Evolutionary conservation across 768 basidiomycete genomes (phyloP).

Genomic region (Filobasidium wieringae): DNA sequence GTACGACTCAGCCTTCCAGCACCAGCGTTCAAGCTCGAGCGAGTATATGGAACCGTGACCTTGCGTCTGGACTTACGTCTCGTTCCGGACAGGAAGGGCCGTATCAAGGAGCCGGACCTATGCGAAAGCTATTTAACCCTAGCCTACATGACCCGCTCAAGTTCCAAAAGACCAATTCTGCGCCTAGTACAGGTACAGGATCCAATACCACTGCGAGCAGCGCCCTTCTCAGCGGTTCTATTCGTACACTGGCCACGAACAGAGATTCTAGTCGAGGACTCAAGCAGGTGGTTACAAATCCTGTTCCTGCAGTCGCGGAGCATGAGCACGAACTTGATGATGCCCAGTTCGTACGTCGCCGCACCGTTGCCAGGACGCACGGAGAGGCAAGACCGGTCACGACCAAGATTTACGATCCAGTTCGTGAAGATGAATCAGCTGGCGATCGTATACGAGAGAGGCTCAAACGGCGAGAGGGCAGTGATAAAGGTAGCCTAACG

Average conservation of each 20-base stretch:
- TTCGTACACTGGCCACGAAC: constrained; percentile 1
- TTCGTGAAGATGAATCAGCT: constrained; percentile 19
- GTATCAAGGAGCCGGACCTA: constrained; percentile 7
- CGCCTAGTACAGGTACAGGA: constrained; percentile 37
- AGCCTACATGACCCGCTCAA: constrained; percentile 81
- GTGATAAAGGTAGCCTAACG: constrained; percentile 28
- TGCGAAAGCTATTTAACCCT: constrained; percentile 49
- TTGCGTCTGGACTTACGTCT: too few species aligned
- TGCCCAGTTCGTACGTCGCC: too few species aligned
- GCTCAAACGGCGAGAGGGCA: constrained; percentile 35
- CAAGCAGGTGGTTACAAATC: constrained; percentile 1
- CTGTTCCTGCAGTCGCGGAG: not conserved
- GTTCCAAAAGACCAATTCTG: constrained; percentile 45
- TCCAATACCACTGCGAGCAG: not conserved
- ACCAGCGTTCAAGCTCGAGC: too few species aligned
- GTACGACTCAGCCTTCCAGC: too few species aligned
- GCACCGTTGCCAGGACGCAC: too few species aligned
- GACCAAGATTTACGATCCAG: not conserved
- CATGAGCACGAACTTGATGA: constrained; percentile 12
- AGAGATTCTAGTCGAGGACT: constrained; percentile 1
- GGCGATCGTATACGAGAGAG: constrained; percentile 36
- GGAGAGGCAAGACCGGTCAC: not conserved
- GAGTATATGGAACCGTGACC: too few species aligned
- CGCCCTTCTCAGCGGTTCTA: not conserved
- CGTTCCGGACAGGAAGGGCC: too few species aligned